A percentile compares a stretch with the other conserved stretches of the same genome.
phyloP scores from a whole-genome alignment of 805 yeast genomes.

The Wickerhamiella sergipiensis region DNA sequence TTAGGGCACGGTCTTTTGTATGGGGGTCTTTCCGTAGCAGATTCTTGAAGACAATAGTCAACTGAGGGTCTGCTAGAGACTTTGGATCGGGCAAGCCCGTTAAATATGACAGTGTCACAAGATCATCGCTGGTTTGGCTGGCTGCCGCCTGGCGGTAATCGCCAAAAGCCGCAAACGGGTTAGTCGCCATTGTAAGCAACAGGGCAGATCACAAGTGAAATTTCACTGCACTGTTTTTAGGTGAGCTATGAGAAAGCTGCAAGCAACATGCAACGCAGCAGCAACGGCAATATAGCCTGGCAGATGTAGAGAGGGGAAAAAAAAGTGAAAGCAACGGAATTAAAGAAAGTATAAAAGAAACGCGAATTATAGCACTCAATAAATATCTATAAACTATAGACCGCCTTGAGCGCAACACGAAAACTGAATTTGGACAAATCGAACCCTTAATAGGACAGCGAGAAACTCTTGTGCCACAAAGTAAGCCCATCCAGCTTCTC shows the following conservation, averaged over 20 bases:
- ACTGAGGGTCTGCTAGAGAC: constrained; percentile 31
- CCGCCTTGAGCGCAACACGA: neutral
- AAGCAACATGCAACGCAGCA: no score
- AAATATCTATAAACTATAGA: neutral
- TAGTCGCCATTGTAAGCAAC: constrained; percentile 1
- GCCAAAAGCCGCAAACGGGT: constrained; percentile 16
- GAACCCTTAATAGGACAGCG: neutral
- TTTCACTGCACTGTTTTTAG: no score
- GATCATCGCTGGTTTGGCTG: constrained; percentile 15
- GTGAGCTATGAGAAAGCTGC: no score
- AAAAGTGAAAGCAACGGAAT: no score
- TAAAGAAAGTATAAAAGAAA: neutral
- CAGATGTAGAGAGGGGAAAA: no score
- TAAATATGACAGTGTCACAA: constrained; percentile 59
- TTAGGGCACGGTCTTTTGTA: constrained; percentile 73
- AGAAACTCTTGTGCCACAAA: constrained; percentile 6
- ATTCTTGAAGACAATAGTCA: constrained; percentile 59
- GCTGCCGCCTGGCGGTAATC: constrained; percentile 5
- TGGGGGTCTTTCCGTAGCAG: constrained; percentile 64
- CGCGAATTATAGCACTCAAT: neutral
- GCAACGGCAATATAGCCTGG: no score
- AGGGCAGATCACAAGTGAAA: neutral
- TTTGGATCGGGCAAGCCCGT: constrained; percentile 67
- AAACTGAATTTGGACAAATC: neutral
- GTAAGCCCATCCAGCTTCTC: constrained; percentile 10